phyloP scores from a whole-genome alignment of 179 eudicot genomes.

The Gypsophila paniculata region DNA sequence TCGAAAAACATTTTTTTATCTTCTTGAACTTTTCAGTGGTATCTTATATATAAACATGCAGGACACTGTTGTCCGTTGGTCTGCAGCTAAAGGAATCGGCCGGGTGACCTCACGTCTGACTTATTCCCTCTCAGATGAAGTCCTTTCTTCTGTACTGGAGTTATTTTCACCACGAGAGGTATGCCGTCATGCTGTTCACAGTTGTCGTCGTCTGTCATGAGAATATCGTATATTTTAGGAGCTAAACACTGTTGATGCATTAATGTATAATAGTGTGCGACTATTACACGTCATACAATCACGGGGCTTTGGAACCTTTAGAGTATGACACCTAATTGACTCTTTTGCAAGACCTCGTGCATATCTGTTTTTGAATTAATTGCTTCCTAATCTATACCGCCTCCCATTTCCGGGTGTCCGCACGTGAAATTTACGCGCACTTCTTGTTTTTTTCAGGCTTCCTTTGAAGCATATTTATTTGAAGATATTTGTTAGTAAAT shows the following conservation, averaged over 20 bases:
- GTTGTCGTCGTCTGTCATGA: conserved; percentile 6
- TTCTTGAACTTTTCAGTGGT: conserved; percentile 10
- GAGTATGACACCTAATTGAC: not conserved
- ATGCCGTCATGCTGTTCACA: conserved; percentile 26
- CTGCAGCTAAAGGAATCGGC: conserved; percentile 99
- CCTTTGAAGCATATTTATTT: not conserved
- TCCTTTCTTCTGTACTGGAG: conserved; percentile 82
- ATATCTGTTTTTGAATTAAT: not conserved
- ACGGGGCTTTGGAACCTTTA: not conserved
- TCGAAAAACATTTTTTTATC: not conserved
- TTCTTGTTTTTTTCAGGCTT: conserved; percentile 3
- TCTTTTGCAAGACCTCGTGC: not conserved
- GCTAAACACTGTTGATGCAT: not conserved
- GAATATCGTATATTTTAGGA: not conserved
- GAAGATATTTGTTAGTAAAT: not conserved
- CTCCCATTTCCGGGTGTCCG: not conserved
- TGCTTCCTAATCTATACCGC: not conserved
- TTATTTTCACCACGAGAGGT: conserved; percentile 94
- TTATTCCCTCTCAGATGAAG: conserved; percentile 78
- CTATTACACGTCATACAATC: not conserved
- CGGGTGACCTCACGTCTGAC: conserved; percentile 83
- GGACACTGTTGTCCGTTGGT: conserved; percentile 99
- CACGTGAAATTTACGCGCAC: not conserved
- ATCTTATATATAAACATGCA: conserved; percentile 26
- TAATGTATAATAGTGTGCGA: not conserved